Evolutionary conservation across 1,284 basidiomycete genomes (phyloP).

Genomic region (Trichosporon sp.): DNA sequence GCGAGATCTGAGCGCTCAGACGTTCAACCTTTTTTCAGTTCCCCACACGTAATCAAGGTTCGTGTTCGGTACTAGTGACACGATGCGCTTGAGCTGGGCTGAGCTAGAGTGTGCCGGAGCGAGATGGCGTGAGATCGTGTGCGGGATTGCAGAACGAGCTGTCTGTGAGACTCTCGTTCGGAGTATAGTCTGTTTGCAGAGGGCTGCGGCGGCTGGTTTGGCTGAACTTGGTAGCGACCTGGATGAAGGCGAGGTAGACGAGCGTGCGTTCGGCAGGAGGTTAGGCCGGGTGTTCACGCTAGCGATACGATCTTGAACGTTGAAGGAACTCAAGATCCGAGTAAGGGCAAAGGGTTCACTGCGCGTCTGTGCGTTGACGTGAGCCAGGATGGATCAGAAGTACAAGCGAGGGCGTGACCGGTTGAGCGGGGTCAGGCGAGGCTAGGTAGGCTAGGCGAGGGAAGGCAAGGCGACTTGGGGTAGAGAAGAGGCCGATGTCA

Average conservation of each 20-base stretch:
- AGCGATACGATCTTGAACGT: background rate
- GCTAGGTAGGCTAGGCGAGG: no score
- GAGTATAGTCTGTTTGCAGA: no score
- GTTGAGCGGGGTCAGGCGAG: no score
- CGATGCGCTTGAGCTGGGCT: no score
- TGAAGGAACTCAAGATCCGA: background rate
- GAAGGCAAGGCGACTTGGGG: background rate
- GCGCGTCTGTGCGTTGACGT: background rate
- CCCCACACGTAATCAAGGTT: slow-evolving; percentile 4
- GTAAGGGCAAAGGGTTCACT: background rate
- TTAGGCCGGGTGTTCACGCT: background rate
- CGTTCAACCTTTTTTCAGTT: background rate
- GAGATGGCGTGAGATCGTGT: background rate
- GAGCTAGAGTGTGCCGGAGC: background rate
- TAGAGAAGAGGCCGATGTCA: background rate
- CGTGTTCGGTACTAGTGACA: background rate
- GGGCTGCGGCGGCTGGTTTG: background rate
- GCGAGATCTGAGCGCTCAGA: background rate
- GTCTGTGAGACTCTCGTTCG: background rate
- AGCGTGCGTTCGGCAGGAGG: background rate
- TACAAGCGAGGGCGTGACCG: background rate
- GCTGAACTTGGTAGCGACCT: no score
- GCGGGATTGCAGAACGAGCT: background rate
- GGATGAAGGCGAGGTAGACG: background rate
- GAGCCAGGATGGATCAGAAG: background rate